phyloP scores from a whole-genome alignment of 805 yeast species.

The Yarrowia sp. region DNA sequence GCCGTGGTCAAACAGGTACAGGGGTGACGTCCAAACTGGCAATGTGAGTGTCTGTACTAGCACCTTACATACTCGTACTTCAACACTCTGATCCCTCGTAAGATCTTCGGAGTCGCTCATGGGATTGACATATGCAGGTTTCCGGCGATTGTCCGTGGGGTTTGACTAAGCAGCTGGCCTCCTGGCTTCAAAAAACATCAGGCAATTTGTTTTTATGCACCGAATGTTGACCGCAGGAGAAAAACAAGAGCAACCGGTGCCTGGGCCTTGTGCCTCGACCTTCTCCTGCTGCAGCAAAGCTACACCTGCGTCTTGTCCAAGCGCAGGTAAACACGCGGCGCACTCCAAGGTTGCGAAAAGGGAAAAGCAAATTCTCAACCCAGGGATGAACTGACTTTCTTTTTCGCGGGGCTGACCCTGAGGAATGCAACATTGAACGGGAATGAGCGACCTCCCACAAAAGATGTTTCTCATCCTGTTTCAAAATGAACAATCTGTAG shows the following conservation, averaged over 20 bases:
- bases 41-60: no score
- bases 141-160: not conserved
- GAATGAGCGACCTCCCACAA: not conserved
- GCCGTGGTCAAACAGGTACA: no score
- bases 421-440: not conserved
- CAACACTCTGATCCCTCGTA: not conserved
- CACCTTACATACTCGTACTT: no score
- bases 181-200: not conserved
- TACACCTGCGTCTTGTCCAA: conserved; percentile 3
- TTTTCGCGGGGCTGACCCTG: conserved; percentile 12
- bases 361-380: not conserved
- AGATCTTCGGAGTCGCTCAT: not conserved
- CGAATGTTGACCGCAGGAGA: not conserved
- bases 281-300: not conserved
- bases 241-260: not conserved
- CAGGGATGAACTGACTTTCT: conserved; percentile 14
- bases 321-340: conserved; percentile 12
- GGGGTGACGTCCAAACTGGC: no score
- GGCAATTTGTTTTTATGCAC: conserved; percentile 10
- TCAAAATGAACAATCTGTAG: no score
- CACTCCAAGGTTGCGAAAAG: not conserved
- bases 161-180: no score
- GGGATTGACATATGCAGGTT: conserved; percentile 4
- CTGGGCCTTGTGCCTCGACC: conserved; percentile 3
- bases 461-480: no score